Evolutionary conservation across 176 grass and related monocot species (phyloP), one percentile per base, ranked within the genome.

Genomic region (Ensete ventricosum): DNA sequence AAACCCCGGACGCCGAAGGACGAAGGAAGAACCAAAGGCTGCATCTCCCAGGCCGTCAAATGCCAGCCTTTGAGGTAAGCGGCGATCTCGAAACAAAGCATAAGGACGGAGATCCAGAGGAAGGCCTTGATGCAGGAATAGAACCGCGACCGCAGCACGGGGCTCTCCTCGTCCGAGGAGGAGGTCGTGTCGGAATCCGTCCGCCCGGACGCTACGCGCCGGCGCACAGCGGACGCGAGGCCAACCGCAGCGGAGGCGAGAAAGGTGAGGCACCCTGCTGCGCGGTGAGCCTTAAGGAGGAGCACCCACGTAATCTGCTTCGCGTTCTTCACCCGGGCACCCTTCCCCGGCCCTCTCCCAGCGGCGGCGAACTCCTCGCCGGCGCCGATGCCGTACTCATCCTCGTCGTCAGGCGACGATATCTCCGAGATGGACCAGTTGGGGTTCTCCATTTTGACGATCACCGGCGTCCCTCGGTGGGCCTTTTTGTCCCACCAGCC

Each of bases 401-500:
- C 43, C 13, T 69, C 67, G 2, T 49, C 67, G 26, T 69, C 67
- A 16, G 67, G 69, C 4, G 69, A 23, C 27, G 69, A 72, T 34
- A 72, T 72, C 69, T 72, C 69, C 0, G 69, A 43, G 14, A 72
- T 72, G 50, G 69, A 53, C 69, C 69, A 72, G 69, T 72, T 72
- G 69, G 50, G 43, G n/a, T 72, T 72, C 69, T 72, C 50, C 69
- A 72, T 72, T 48, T 72, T 72, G 17, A 72, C 69, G 69, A 72
- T 53, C 29, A 72, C 69, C 19, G 69, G 69, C 43, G 69, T 72
- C 50, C 69, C 50, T 14, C 69, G 69, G 49, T 50, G 67, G 27
- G 43, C 67, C 34, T 69, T 26, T 26, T 69, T 69, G 13, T 14
- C 67, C 67, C 67, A 72, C 69, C 69, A 72, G 9, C 48, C 69